These are phyloP conservation scores for Fusarium nelsonii DNA, from an alignment of 2,329 filamentous ascomycete species.

Conservation along the genomic window DNA sequence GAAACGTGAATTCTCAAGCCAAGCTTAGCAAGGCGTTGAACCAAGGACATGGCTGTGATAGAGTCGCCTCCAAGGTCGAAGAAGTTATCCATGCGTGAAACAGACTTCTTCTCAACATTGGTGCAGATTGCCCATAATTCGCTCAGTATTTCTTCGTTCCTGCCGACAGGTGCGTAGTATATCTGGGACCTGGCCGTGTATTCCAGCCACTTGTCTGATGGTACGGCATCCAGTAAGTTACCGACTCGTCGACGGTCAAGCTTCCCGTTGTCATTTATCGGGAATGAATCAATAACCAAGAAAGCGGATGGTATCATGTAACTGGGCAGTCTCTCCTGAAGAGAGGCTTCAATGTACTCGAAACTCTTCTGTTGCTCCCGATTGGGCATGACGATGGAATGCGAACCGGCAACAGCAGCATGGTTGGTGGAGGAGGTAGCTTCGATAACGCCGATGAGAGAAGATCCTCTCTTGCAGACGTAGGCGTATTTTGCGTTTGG, in stretches of 20 bases:
- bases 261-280: not conserved
- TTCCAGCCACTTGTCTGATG: conserved; percentile 4
- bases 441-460: conserved; percentile 3
- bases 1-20: not conserved
- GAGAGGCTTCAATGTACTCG: conserved; percentile 3
- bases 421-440: not conserved
- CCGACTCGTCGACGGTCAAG: conserved; percentile 6
- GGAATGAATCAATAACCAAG: conserved; percentile 6
- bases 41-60: conserved; percentile 11
- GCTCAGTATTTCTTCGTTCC: conserved; percentile 6
- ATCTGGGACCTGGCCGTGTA: conserved; percentile 3
- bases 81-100: conserved; percentile 10
- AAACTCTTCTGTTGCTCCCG: conserved; percentile 2
- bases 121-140: not conserved
- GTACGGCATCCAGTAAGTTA: not conserved
- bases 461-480: conserved; percentile 3
- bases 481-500: conserved; percentile 1
- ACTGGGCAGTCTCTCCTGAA: conserved; percentile 3
- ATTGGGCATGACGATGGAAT: not conserved
- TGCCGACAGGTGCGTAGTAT: conserved; percentile 4
- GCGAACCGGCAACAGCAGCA: not conserved
- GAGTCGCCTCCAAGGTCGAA: conserved; percentile 12
- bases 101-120: not conserved
- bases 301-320: conserved; percentile 14
- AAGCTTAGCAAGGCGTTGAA: conserved; percentile 8